Conservation (phyloP, 2,329 filamentous ascomycete genomes). For the Rhytidhysteron rufulum region DNA sequence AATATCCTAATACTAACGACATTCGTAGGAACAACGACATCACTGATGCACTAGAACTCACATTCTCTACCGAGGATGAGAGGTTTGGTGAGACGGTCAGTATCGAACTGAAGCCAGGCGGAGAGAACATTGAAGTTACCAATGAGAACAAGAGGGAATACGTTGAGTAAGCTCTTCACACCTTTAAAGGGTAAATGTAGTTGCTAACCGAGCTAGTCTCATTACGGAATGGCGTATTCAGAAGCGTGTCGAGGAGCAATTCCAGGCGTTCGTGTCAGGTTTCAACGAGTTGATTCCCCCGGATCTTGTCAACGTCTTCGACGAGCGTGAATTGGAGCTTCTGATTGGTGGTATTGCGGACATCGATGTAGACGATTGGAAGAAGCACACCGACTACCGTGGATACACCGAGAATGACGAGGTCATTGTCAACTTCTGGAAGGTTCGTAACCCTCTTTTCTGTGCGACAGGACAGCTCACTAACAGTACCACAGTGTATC, state of each 20-base stretch:
- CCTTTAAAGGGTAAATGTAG: background rate
- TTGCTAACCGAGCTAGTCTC: conserved; percentile 49
- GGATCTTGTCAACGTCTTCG: conserved; percentile 96
- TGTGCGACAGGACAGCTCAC: conserved; percentile 5
- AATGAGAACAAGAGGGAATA: conserved; percentile 99
- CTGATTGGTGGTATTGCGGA: conserved; percentile 99
- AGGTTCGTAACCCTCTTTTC: conserved; percentile 46
- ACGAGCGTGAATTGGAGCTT: conserved; percentile 93
- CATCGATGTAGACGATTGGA: conserved; percentile 99
- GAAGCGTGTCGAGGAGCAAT: conserved; percentile 97
- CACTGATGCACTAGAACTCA: conserved; percentile 88
- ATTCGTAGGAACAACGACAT: conserved; percentile 79
- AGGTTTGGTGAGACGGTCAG: conserved; percentile 92
- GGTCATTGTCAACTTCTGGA: conserved; percentile 98
- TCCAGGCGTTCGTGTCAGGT: conserved; percentile 94
- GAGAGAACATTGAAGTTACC: conserved; percentile 89
- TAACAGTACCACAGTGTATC: conserved; percentile 56
- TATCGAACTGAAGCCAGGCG: conserved; percentile 87
- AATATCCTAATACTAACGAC: background rate
- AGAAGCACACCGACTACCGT: conserved; percentile 99
- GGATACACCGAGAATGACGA: conserved; percentile 97
- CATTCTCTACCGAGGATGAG: conserved; percentile 96
- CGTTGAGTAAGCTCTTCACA: conserved; percentile 64
- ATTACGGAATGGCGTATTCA: conserved; percentile 99
- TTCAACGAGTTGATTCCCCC: conserved; percentile 97